These are phyloP conservation scores for Plantago lanceolata DNA, from an alignment of 305 asterid genomes.

Conservation along the genomic window DNA sequence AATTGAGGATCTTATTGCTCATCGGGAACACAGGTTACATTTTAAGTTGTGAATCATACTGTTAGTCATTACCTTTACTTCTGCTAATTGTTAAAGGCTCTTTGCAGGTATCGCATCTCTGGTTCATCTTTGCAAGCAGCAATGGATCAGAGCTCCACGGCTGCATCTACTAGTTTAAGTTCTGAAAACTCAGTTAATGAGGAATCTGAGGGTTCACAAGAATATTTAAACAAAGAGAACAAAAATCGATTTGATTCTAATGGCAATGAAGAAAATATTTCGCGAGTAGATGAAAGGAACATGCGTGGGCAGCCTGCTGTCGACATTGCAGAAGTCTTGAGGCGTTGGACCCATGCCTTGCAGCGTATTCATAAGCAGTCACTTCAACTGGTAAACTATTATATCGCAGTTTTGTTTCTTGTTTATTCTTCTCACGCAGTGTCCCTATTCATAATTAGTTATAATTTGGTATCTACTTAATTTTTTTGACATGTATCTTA, in stretches of 20 bases:
- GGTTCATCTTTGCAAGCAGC: conserved; percentile 95
- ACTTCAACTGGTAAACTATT: conserved; percentile 63
- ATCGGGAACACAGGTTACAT: conserved; percentile 93
- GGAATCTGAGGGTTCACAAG: conserved; percentile 47
- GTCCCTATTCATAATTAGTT: background rate
- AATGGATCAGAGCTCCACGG: conserved; percentile 77
- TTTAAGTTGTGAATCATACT: conserved; percentile 22
- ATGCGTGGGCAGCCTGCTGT: conserved; percentile 86
- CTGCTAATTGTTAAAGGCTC: conserved; percentile 26
- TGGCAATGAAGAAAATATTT: conserved; percentile 52
- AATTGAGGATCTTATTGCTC: conserved; percentile 99
- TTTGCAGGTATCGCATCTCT: conserved; percentile 91
- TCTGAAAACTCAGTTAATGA: conserved; percentile 50
- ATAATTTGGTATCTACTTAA: background rate
- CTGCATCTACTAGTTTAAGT: conserved; percentile 47
- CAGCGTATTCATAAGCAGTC: conserved; percentile 96
- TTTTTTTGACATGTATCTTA: background rate
- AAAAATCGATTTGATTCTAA: conserved; percentile 38
- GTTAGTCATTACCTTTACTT: conserved; percentile 15
- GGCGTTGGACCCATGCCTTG: conserved; percentile 98
- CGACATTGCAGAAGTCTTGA: conserved; percentile 90
- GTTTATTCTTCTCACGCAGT: background rate
- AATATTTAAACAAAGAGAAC: conserved; percentile 37
- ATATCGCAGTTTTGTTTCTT: background rate
- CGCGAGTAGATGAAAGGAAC: conserved; percentile 69